Percentiles rank a stretch among this genome's conserved stretches.
These are phyloP conservation scores for Schrenkiella parvula DNA, from an alignment of 345 rosid species.

Conservation along the genomic window DNA sequence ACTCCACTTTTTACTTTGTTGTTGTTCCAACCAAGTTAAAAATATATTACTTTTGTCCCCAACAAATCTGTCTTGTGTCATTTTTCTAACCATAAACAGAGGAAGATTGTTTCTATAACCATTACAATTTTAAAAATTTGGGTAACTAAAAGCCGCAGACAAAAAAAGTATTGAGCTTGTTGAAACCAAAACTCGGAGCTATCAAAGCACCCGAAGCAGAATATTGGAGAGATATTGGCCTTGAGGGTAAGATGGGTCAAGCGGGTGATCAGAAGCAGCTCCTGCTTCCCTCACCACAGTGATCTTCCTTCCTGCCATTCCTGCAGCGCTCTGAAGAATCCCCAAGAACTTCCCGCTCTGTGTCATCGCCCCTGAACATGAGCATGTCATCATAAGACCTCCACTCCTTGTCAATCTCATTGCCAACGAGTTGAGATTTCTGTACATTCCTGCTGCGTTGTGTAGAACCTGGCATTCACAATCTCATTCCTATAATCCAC, in stretches of 20 bases:
- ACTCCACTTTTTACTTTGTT: slow-evolving; percentile 12
- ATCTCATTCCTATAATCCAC: neutral
- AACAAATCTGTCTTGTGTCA: neutral
- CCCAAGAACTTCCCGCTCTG: slow-evolving; percentile 73
- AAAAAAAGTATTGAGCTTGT: neutral
- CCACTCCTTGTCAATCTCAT: slow-evolving; percentile 72
- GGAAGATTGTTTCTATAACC: no score
- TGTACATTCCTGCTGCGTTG: slow-evolving; percentile 77
- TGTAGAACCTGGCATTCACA: slow-evolving; percentile 51
- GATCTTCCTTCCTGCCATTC: slow-evolving; percentile 59
- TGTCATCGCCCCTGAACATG: slow-evolving; percentile 95
- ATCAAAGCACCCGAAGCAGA: slow-evolving; percentile 51
- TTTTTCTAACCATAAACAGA: neutral
- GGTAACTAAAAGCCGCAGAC: neutral
- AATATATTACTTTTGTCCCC: slow-evolving; percentile 4
- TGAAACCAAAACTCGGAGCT: neutral
- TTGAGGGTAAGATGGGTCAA: slow-evolving; percentile 83
- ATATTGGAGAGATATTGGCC: slow-evolving; percentile 69
- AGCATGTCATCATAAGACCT: slow-evolving; percentile 90
- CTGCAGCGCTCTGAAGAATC: slow-evolving; percentile 75
- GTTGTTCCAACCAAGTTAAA: slow-evolving; percentile 9
- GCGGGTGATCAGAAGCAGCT: slow-evolving; percentile 86
- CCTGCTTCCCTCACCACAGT: slow-evolving; percentile 62
- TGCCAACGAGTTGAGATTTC: slow-evolving; percentile 70
- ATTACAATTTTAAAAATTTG: neutral